Percentiles rank a stretch among this genome's conserved stretches.
Conservation (phyloP, 768 basidiomycete genomes). For the Pleurotus platypus region DNA sequence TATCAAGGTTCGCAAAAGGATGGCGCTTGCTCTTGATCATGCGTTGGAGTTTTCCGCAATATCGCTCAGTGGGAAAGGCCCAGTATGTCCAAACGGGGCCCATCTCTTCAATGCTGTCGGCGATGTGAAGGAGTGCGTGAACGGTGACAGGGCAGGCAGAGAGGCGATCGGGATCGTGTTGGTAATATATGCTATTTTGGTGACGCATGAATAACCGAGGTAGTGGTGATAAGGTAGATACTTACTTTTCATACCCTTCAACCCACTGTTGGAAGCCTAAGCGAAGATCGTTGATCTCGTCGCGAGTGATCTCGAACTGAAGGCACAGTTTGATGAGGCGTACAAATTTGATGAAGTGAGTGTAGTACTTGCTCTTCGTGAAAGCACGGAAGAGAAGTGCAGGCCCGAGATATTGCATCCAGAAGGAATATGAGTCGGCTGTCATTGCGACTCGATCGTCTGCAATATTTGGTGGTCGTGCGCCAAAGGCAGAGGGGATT, state of each 20-base stretch:
- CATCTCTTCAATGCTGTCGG: slow-evolving; percentile 23
- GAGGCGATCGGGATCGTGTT: slow-evolving; percentile 17
- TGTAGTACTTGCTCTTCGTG: slow-evolving; percentile 27
- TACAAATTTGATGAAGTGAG: slow-evolving; percentile 38
- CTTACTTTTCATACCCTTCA: slow-evolving; percentile 31
- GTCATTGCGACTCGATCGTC: slow-evolving; percentile 21
- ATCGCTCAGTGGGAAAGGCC: slow-evolving; percentile 37
- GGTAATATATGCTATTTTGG: slow-evolving; percentile 24
- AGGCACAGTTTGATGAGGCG: slow-evolving; percentile 31
- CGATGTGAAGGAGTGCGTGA: slow-evolving; percentile 26
- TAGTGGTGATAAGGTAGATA: no score
- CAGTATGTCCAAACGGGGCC: slow-evolving; percentile 36
- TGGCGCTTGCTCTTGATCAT: slow-evolving; percentile 23
- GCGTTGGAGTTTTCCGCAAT: slow-evolving; percentile 25
- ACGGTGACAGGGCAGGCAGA: slow-evolving; percentile 23
- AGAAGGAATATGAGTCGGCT: slow-evolving; percentile 37
- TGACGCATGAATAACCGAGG: no score
- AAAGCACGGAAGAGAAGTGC: slow-evolving; percentile 32
- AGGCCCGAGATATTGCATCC: slow-evolving; percentile 35
- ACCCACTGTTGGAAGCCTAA: slow-evolving; percentile 27
- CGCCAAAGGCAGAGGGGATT: slow-evolving; percentile 36
- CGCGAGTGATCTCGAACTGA: slow-evolving; percentile 26
- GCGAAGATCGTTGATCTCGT: slow-evolving; percentile 20
- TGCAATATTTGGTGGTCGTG: slow-evolving; percentile 27
- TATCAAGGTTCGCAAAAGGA: slow-evolving; percentile 28